Evolutionary conservation across 345 rosid genomes (phyloP), one percentile per base, ranked within the genome.

Genomic region (Ceriops tagal): DNA sequence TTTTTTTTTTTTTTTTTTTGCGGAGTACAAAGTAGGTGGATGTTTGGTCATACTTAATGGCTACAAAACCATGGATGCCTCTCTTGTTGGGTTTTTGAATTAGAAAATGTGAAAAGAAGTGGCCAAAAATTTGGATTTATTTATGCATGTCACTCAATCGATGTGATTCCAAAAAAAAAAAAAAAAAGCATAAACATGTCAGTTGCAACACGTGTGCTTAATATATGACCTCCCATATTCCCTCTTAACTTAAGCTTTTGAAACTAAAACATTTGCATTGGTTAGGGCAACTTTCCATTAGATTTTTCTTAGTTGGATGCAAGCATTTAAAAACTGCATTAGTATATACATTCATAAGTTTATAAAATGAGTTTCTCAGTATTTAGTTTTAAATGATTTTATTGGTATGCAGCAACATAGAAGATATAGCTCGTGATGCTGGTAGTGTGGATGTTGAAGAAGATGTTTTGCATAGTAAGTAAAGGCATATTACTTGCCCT

Each of bases 361-460:
- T 49, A 64, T 63, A n/a, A 62, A 26, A 13, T 4, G 37, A 3
- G 35, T 55, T 78, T 70, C 51, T 49, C 37, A 56, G 61, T 53
- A 46, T 62, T 31, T 55, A 19, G 34, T 56, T 64, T 60, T 65
- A 57, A 71, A 58, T 18, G 26, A 28, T 49, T 39, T 58, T 24
- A 4, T 47, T 30, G 27, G 34, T 55, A 57, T 70, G 53, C 92
- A 93, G 99, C 79, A 93, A 93, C 77, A 83, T 92, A 74, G 99
- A 93, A 84, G 99, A 93, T 77, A 83, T 92, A 74, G 83, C 96
- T 72, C 96, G 99, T 75, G 97, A 93, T 49, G 90, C 96, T 74
- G 97, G 99, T 56, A 93, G 99, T 56, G 73, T 89, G 79, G 88
- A 92, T 72, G 66, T 91, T 56, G 96, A 92, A 72, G 96, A 92